Evolutionary conservation across 768 basidiomycete genomes (phyloP).

Genomic region (Boletus huronensis): DNA sequence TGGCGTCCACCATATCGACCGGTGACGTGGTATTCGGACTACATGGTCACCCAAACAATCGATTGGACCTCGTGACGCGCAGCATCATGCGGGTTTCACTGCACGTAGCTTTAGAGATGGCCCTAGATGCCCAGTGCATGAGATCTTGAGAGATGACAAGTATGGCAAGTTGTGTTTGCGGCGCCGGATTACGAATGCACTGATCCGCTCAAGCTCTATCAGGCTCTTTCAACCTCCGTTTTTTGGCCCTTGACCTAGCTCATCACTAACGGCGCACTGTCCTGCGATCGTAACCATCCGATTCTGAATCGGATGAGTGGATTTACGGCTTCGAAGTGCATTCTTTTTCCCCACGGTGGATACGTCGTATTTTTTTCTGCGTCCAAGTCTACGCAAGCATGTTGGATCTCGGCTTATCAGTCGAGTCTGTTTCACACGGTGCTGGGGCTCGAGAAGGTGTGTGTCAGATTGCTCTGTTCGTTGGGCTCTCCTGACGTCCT

Average conservation of each 20-base stretch:
- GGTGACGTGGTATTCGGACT: neutral
- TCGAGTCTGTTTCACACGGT: conserved; percentile 5
- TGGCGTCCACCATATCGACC: neutral
- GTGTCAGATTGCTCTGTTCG: neutral
- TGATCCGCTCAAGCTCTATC: neutral
- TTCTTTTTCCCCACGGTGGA: neutral
- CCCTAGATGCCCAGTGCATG: neutral
- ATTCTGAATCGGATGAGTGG: conserved; percentile 4
- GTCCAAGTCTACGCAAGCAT: neutral
- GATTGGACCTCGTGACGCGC: neutral
- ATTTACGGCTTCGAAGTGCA: conserved; percentile 6
- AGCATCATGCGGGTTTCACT: neutral
- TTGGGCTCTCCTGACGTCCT: neutral
- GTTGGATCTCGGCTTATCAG: conserved; percentile 1
- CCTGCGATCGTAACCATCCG: neutral
- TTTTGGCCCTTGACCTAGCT: neutral
- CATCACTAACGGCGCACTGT: neutral
- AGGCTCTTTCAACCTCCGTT: neutral
- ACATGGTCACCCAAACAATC: neutral
- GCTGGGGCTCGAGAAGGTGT: neutral
- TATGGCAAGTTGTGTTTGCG: neutral
- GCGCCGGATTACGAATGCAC: neutral
- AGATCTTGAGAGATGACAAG: neutral
- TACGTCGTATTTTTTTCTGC: conserved; percentile 1
- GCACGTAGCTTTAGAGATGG: neutral